A percentile compares a stretch with the other conserved stretches of the same genome.
These are phyloP conservation scores for Colletotrichum cuscutae DNA, from an alignment of 2,329 filamentous ascomycete species.

Conservation along the genomic window DNA sequence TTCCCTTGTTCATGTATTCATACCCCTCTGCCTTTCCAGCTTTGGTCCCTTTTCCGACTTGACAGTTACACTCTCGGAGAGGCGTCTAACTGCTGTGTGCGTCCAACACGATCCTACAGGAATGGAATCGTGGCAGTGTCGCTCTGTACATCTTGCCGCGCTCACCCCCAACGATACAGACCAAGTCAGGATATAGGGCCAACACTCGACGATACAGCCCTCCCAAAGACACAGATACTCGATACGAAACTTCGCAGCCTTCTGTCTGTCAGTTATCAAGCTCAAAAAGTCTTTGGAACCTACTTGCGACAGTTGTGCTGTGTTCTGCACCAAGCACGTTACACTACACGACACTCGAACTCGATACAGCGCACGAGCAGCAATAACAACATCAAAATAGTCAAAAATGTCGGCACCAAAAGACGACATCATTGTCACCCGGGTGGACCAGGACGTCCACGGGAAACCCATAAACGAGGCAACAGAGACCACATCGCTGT, in stretches of 20 bases:
- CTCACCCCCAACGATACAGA: neutral
- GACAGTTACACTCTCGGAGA: neutral
- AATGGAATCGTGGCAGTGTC: conserved; percentile 26
- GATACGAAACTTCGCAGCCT: neutral
- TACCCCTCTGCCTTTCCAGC: neutral
- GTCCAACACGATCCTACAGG: conserved; percentile 21
- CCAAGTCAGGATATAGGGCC: conserved; percentile 16
- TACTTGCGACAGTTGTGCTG: neutral
- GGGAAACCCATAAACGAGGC: conserved; percentile 23
- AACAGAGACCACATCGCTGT: conserved; percentile 52
- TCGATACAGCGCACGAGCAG: neutral
- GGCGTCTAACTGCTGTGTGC: neutral
- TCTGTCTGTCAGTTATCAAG: neutral
- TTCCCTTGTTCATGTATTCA: neutral
- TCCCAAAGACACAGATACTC: neutral
- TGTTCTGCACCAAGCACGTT: neutral
- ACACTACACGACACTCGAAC: neutral
- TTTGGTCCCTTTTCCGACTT: neutral
- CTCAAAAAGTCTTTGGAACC: neutral
- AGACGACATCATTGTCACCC: conserved; percentile 30
- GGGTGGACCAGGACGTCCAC: conserved; percentile 22
- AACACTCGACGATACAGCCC: neutral
- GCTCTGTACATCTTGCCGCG: neutral
- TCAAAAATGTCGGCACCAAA: conserved; percentile 26
- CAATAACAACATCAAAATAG: neutral